Conservation (phyloP, 2,329 filamentous ascomycete species). For the Ceratocystis cacaofunesta region DNA sequence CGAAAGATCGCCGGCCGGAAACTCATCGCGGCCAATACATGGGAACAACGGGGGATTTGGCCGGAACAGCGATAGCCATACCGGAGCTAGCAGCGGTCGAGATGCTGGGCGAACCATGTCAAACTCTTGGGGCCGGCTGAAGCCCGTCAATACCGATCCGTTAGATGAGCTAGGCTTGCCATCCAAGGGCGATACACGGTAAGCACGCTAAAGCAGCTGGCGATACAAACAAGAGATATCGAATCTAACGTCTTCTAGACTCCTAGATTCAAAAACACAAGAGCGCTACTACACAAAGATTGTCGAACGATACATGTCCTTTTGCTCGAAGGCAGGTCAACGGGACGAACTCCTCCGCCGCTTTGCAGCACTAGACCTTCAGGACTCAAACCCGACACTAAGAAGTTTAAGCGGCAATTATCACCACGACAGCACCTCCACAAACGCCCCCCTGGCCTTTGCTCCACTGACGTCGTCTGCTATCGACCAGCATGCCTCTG, state of each 20-base stretch:
- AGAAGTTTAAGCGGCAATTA: background rate
- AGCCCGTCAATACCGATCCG: slow-evolving; percentile 58
- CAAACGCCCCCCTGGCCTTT: background rate
- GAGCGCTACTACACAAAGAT: slow-evolving; percentile 79
- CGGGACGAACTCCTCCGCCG: slow-evolving; percentile 59
- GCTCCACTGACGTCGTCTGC: slow-evolving; percentile 12
- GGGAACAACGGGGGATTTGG: background rate
- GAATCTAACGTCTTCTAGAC: slow-evolving; percentile 28
- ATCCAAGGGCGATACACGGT: slow-evolving; percentile 84
- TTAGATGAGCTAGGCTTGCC: slow-evolving; percentile 71
- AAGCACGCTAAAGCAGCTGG: slow-evolving; percentile 18
- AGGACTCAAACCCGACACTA: slow-evolving; percentile 2
- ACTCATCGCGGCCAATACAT: slow-evolving; percentile 1
- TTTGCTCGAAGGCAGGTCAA: slow-evolving; percentile 61
- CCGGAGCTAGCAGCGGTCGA: background rate
- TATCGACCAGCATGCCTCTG: background rate
- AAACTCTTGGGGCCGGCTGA: slow-evolving; percentile 54
- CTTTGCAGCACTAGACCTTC: slow-evolving; percentile 47
- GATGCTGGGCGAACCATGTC: slow-evolving; percentile 27
- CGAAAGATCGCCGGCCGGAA: slow-evolving; percentile 7
- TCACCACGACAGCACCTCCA: background rate
- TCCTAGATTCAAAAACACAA: slow-evolving; percentile 63
- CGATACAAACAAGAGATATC: background rate
- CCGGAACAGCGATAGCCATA: background rate
- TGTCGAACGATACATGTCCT: slow-evolving; percentile 74